phyloP scores from a whole-genome alignment of 768 basidiomycete species.

The Leccinum ochraceum region DNA sequence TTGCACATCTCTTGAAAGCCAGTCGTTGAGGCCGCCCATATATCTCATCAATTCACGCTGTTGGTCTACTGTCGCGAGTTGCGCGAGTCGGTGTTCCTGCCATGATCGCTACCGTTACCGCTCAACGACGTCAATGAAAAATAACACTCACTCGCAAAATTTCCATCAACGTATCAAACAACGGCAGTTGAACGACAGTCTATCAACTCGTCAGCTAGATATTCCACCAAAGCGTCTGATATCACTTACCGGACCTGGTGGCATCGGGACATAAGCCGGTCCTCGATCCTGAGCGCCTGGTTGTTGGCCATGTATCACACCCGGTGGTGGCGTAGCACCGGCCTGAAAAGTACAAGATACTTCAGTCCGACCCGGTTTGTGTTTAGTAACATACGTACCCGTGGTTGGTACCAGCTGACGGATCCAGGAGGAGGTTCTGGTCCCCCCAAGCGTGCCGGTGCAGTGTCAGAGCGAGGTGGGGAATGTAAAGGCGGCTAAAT shows the following conservation, averaged over 20 bases:
- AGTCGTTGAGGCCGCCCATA: slow-evolving; percentile 72
- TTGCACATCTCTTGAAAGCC: slow-evolving; percentile 76
- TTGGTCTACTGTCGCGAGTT: slow-evolving; percentile 74
- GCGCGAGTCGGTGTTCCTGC: slow-evolving; percentile 76
- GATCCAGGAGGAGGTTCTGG: slow-evolving; percentile 17
- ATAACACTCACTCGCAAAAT: slow-evolving; percentile 56
- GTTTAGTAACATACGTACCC: slow-evolving; percentile 15
- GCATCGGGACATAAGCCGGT: slow-evolving; percentile 46
- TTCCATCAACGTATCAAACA: slow-evolving; percentile 70
- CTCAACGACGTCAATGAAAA: slow-evolving; percentile 1
- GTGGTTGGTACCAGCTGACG: slow-evolving; percentile 27
- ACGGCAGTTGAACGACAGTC: slow-evolving; percentile 63
- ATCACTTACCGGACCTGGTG: slow-evolving; percentile 52
- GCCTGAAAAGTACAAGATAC: slow-evolving; percentile 13
- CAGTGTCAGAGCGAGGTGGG: slow-evolving; percentile 24
- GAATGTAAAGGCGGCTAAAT: slow-evolving; percentile 26
- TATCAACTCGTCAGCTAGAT: slow-evolving; percentile 26
- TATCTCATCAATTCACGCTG: slow-evolving; percentile 77
- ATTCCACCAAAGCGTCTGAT: not conserved
- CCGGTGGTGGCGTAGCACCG: slow-evolving; percentile 23
- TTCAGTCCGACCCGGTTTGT: not conserved
- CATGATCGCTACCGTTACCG: slow-evolving; percentile 10
- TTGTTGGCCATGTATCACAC: slow-evolving; percentile 23
- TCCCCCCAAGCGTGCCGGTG: slow-evolving; percentile 23
- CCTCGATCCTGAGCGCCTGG: slow-evolving; percentile 26